Conservation (phyloP, 2,329 filamentous ascomycete genomes). For the Penicillium thymicola region DNA sequence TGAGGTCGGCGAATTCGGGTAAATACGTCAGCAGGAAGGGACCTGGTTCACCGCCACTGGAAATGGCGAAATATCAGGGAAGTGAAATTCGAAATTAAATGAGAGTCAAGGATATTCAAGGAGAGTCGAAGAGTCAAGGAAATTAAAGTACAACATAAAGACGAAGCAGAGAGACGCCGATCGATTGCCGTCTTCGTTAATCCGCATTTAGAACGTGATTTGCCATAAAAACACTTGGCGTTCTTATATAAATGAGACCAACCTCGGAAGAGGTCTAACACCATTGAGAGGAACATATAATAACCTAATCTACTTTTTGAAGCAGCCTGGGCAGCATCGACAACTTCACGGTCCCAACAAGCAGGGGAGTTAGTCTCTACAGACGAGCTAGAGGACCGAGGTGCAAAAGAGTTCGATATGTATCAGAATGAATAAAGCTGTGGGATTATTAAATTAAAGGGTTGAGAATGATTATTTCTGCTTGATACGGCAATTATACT, state of each 20-base stretch:
- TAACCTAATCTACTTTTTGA: background rate
- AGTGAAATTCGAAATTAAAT: background rate
- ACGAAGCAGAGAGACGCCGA: background rate
- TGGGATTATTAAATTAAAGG: rapidly evolving
- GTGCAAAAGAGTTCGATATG: background rate
- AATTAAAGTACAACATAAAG: background rate
- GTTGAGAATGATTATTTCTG: background rate
- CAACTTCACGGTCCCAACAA: background rate
- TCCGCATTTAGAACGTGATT: background rate
- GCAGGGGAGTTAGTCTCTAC: background rate
- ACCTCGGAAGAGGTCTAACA: background rate
- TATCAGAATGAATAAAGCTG: background rate
- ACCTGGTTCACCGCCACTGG: background rate
- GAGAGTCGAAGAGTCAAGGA: background rate
- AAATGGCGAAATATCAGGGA: background rate
- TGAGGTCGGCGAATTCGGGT: conserved; percentile 1
- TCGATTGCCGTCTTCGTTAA: conserved; percentile 7
- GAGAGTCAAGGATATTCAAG: background rate
- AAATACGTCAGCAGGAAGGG: conserved; percentile 5
- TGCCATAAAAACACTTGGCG: no score
- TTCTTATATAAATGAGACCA: no score
- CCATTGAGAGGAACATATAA: no score
- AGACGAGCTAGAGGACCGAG: background rate
- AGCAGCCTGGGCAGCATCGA: background rate
- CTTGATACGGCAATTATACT: background rate